Conservation (phyloP, 768 basidiomycete genomes). For the Plicaturopsis crispa region DNA sequence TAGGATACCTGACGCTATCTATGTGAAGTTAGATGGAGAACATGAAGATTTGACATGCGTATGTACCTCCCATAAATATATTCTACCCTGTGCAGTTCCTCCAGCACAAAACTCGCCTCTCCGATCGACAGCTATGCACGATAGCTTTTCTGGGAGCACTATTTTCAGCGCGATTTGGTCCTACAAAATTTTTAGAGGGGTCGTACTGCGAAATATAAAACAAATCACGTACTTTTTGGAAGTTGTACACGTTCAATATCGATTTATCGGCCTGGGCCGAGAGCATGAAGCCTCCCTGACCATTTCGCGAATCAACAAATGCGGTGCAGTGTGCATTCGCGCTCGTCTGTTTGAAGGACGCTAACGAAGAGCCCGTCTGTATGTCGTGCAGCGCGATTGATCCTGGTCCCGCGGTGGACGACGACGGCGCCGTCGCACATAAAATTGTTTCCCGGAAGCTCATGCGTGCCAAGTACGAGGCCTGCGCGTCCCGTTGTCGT, state of each 20-base stretch:
- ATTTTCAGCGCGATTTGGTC: constrained; percentile 86
- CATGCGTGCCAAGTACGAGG: too few relatives aligned
- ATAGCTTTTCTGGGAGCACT: constrained; percentile 84
- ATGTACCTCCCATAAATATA: constrained; percentile 94
- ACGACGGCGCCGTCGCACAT: constrained; percentile 50
- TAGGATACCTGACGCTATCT: constrained; percentile 92
- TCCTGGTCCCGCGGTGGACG: constrained; percentile 44
- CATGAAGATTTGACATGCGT: constrained; percentile 4
- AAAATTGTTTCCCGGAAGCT: constrained; percentile 62
- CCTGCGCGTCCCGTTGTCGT: background rate
- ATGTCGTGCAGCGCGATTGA: constrained; percentile 76
- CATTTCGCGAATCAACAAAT: constrained; percentile 56
- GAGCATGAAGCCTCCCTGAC: constrained; percentile 78
- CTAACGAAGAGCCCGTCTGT: constrained; percentile 62
- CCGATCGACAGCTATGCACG: constrained; percentile 69
- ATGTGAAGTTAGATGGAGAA: constrained; percentile 11
- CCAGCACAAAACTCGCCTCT: constrained; percentile 77
- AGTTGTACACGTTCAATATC: constrained; percentile 83
- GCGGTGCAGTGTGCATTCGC: constrained; percentile 60
- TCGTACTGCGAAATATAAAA: background rate
- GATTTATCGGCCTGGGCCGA: constrained; percentile 86
- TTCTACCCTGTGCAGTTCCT: constrained; percentile 80
- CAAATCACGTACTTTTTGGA: constrained; percentile 67
- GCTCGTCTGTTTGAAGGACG: constrained; percentile 86
- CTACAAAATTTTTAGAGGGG: constrained; percentile 30